These are phyloP conservation scores for Crepidotus sp. DNA, from an alignment of 1,284 basidiomycete genomes.

Conservation along the genomic window DNA sequence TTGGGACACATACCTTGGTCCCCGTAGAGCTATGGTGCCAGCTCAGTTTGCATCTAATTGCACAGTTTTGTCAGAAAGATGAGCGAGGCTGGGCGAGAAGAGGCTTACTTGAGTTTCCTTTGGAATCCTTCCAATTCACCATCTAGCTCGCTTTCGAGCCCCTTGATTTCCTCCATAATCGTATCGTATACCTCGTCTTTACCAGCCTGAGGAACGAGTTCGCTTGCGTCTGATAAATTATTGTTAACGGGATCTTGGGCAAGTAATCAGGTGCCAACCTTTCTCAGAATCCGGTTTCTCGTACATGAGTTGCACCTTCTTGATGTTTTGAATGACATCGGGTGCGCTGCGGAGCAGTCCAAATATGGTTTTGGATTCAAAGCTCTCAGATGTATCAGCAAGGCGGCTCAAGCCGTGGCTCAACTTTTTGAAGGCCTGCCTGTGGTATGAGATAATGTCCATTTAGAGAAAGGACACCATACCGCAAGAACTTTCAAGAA, in stretches of 20 bases:
- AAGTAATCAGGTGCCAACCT: conserved; percentile 31
- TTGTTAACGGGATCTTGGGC: conserved; percentile 9
- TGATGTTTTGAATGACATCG: conserved; percentile 62
- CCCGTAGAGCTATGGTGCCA: conserved; percentile 85
- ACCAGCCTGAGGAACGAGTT: conserved; percentile 70
- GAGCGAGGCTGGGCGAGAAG: conserved; percentile 26
- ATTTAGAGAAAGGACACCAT: conserved; percentile 21
- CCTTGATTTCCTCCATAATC: conserved; percentile 60
- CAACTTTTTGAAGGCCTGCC: conserved; percentile 69
- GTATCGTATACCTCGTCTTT: conserved; percentile 79
- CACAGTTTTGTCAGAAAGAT: conserved; percentile 2
- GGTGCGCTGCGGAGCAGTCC: conserved; percentile 76
- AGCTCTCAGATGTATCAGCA: conserved; percentile 56
- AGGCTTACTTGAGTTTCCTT: conserved; percentile 39
- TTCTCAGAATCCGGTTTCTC: conserved; percentile 44
- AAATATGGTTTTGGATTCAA: conserved; percentile 68
- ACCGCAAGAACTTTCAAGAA: conserved; percentile 78
- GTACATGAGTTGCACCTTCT: conserved; percentile 70
- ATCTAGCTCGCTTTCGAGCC: conserved; percentile 66
- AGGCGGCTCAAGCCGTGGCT: conserved; percentile 60
- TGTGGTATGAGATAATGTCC: not conserved
- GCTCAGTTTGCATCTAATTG: conserved; percentile 41
- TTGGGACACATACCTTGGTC: conserved; percentile 48
- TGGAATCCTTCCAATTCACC: conserved; percentile 52
- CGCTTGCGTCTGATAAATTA: conserved; percentile 42